Base-by-base conservation (phyloP, 257 asterid species). In the Nicotiana noctiflora region DNA sequence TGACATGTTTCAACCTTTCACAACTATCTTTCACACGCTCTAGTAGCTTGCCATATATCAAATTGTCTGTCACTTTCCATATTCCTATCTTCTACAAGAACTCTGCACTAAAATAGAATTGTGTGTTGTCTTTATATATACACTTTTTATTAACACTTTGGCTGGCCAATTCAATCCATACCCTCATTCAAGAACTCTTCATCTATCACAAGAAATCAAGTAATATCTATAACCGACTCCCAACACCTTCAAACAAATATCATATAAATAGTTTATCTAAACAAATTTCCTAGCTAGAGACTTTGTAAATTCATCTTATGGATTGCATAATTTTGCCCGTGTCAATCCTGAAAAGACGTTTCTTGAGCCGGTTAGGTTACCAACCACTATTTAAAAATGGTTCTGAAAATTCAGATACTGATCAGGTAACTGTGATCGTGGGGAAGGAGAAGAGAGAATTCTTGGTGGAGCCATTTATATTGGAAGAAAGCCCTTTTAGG, bases 401-500 rank as follows among this genome's bases (percentile, higher is more conserved):
- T 59, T 77, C 2, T 7, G 29, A 13, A 7, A 23, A 77, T 27
- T 59, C 57, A n/a, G 17, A 34, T 6, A 15, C 46, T 18, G 32
- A 19, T 34, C 25, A 44, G 1, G 72, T 77, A 14, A 77, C 23
- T 8, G 72, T 59, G 0, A 5, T 77, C 8, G 72, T 34, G 0
- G 81, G 57, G 3, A 77, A 59, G 46, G 72, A 77, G n/a, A 59
- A 23, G 57, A 34, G 32, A 23, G 55, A 77, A 44, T 77, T 77
- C 8, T 59, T 77, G 68, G 70, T 77, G 59, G 72, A 77, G 19
- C 44, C 81, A 31, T 77, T n/a, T 77, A 57, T 37, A 13, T 57
- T 77, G 32, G 59, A 77, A 59, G 59, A 77, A 44, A 77, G 52
- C 2, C 62, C 76, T 79, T 79, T 79, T 37, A 46, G 51, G 82